Base-by-base conservation (phyloP, 2,329 filamentous ascomycete genomes). In the Aspergillus caelatus region DNA sequence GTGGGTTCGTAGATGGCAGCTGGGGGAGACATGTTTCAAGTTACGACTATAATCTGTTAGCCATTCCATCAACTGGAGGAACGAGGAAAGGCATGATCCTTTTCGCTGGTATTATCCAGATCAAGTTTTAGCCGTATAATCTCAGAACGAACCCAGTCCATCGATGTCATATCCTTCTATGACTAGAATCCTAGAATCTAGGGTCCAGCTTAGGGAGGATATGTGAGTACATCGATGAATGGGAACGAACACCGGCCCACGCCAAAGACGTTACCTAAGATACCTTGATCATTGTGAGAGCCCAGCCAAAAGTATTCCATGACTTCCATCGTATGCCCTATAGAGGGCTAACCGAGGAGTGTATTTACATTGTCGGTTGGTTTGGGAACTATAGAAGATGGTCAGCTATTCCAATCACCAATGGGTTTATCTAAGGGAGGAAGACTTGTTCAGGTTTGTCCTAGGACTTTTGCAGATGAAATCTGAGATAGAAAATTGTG, bases 91-190 rank as follows among this genome's bases (percentile, higher is more conserved):
- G 92, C 92, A 96, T 96, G 93, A 95, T 96, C 91, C 93, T 96
- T 48, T 95, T 93, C 93, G 93, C 93, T 93, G 91, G 92, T 92
- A 95, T 95, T 94, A 94, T 94, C 92, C 91, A 92, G 91, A 94
- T 94, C 92, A 94, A 94, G 91, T 94, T 93, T 83, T 84, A 84
- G 90, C 92, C 91, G 92, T 95, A 91, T 95, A 88, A 89, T 95
- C 91, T 94, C 79, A 81, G 79, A 79, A 79, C 78, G 75, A 79
- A 73, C 73, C 71, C 69, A 66, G 48, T 56, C 57, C 63, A 56
- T 62, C 59, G 56, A 28, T 53, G 62, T 45, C 60, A 21, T 48
- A 52, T 43, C 55, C 48, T 57, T 34, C 23, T 58, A 30, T 26
- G 14, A 14, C 46, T 26, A 46, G 46, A 19, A 41, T 4, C 8